Percentiles rank a stretch among this genome's conserved stretches.
Conservation (phyloP, 2,329 filamentous ascomycete genomes). For the Fusarium buxicola region DNA sequence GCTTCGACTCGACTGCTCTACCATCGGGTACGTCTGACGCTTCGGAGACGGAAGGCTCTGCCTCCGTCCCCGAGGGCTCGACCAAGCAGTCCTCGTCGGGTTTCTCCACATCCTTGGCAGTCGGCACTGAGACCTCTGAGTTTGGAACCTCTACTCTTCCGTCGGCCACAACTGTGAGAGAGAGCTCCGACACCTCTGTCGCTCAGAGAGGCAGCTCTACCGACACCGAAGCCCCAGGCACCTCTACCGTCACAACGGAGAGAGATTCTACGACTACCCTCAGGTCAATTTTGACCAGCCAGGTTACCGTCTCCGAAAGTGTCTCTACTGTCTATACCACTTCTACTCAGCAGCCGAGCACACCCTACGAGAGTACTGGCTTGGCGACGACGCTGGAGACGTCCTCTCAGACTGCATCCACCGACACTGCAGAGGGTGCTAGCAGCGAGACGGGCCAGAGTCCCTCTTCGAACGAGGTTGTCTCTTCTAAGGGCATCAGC, state of each 20-base stretch:
- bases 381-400: neutral
- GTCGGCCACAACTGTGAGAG: neutral
- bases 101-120: neutral
- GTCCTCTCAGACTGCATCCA: neutral
- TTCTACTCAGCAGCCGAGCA: neutral
- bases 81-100: slow-evolving; percentile 2
- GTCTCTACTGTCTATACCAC: slow-evolving; percentile 8
- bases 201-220: slow-evolving; percentile 19
- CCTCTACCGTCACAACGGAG: neutral
- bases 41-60: slow-evolving; percentile 1
- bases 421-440: neutral
- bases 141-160: neutral
- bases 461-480: slow-evolving; percentile 1
- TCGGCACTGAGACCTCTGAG: neutral
- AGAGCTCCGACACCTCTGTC: slow-evolving; percentile 10
- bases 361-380: slow-evolving; percentile 1
- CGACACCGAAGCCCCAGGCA: neutral
- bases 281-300: slow-evolving; percentile 21
- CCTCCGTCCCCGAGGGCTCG: neutral
- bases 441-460: slow-evolving; percentile 18
- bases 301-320: slow-evolving; percentile 16
- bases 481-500: neutral
- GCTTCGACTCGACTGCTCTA: slow-evolving; percentile 30
- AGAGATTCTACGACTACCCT: slow-evolving; percentile 19
- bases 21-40: slow-evolving; percentile 16